Conservation (phyloP, 2,329 filamentous ascomycete species). For the Hypoxylon rubiginosum region DNA sequence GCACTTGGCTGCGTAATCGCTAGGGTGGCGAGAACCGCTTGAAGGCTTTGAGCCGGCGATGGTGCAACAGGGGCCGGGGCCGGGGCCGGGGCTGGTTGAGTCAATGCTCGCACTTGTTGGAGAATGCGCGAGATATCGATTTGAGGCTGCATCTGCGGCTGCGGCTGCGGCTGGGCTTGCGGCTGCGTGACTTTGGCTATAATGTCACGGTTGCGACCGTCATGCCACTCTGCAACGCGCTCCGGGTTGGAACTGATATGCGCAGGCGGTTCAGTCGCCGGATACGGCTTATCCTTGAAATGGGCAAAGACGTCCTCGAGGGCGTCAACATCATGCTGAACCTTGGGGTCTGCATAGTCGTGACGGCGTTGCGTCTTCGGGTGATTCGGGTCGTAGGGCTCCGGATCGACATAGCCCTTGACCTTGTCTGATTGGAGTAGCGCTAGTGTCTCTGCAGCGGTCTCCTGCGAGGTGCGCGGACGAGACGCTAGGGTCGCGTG, state of each 20-base stretch:
- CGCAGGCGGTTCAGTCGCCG: conserved; percentile 64
- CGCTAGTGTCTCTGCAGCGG: conserved; percentile 54
- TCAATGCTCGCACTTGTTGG: conserved; percentile 47
- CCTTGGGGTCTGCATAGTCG: conserved; percentile 59
- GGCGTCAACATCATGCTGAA: conserved; percentile 59
- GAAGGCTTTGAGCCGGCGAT: conserved; percentile 11
- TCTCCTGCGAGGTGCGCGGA: conserved; percentile 56
- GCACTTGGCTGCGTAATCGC: background rate
- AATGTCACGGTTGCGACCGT: conserved; percentile 60
- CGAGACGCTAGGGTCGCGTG: conserved; percentile 43
- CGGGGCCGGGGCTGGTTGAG: conserved; percentile 37
- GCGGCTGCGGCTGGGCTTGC: conserved; percentile 31
- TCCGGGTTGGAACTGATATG: conserved; percentile 64
- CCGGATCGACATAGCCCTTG: conserved; percentile 59
- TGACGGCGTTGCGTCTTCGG: conserved; percentile 51
- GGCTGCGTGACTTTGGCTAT: conserved; percentile 55
- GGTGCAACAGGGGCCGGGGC: conserved; percentile 23
- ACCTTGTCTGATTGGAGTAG: conserved; percentile 61
- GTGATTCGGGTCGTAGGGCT: conserved; percentile 55
- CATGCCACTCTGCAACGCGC: conserved; percentile 66
- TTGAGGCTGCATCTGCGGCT: conserved; percentile 31
- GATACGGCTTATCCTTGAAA: conserved; percentile 62
- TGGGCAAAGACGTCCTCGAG: conserved; percentile 60
- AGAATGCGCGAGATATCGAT: conserved; percentile 44
- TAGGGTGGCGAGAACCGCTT: background rate